phyloP scores from a whole-genome alignment of 768 basidiomycete genomes.

The Tylopilus balloui region DNA sequence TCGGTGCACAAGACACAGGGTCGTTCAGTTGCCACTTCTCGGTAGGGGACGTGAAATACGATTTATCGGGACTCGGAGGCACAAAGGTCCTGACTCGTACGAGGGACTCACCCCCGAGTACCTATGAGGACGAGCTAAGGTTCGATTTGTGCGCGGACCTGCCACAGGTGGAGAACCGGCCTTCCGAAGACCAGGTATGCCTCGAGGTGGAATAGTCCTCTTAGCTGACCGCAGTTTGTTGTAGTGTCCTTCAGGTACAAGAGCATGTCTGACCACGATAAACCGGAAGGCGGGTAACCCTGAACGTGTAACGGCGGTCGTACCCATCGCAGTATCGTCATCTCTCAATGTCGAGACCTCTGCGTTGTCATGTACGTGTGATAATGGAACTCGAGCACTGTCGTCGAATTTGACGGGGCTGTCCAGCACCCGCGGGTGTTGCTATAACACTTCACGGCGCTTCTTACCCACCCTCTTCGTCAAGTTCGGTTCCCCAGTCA shows the following conservation, averaged over 20 bases:
- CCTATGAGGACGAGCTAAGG: conserved; percentile 50
- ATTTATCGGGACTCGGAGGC: conserved; percentile 54
- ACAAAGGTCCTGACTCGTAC: conserved; percentile 48
- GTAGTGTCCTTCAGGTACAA: conserved; percentile 65
- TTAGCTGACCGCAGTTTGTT: conserved; percentile 6
- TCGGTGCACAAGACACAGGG: conserved; percentile 34
- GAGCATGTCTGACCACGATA: conserved; percentile 67
- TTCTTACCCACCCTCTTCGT: conserved; percentile 51
- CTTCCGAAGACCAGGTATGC: conserved; percentile 65
- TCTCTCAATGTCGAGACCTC: conserved; percentile 26
- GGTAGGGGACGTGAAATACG: conserved; percentile 45
- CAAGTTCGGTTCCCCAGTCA: conserved; percentile 46
- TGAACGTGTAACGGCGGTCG: conserved; percentile 67
- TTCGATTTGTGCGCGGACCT: conserved; percentile 70
- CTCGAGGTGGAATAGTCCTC: not conserved
- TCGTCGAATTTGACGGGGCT: conserved; percentile 8
- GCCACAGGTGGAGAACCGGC: conserved; percentile 39
- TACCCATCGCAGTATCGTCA: conserved; percentile 57
- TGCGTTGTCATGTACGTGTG: conserved; percentile 37
- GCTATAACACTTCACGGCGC: conserved; percentile 54
- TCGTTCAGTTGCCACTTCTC: conserved; percentile 52
- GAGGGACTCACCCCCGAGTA: conserved; percentile 61
- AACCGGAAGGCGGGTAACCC: conserved; percentile 52
- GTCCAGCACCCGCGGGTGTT: conserved; percentile 51
- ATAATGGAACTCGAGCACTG: not conserved